Evolutionary conservation across 139 green algal species (phyloP).

Genomic region (Chlamydomonas applanata): DNA sequence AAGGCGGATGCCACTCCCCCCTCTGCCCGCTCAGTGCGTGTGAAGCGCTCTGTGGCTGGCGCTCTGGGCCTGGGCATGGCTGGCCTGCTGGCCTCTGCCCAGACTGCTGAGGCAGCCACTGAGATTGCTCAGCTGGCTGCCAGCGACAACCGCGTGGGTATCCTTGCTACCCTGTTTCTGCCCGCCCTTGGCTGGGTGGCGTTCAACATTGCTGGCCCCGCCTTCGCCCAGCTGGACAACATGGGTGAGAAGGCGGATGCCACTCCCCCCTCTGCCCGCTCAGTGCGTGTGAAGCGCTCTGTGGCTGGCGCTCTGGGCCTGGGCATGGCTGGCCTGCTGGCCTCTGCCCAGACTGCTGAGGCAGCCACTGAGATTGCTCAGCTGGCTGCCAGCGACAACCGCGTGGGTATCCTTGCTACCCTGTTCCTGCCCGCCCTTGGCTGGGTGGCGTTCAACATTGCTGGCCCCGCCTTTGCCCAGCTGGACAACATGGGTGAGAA

Average conservation of each 20-base stretch:
- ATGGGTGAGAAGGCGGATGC: slow-evolving; percentile 6
- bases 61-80: slow-evolving; percentile 42
- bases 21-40: background rate
- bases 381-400: slow-evolving; percentile 63
- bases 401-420: slow-evolving; percentile 38
- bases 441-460: slow-evolving; percentile 84
- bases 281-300: slow-evolving; percentile 2
- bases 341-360: slow-evolving; percentile 45
- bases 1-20: background rate
- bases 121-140: slow-evolving; percentile 69
- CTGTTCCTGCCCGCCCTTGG: slow-evolving; percentile 51
- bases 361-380: slow-evolving; percentile 57
- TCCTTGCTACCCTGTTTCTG: slow-evolving; percentile 52
- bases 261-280: background rate
- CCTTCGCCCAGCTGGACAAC: background rate
- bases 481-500: slow-evolving; percentile 24
- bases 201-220: slow-evolving; percentile 64
- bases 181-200: slow-evolving; percentile 69
- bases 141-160: slow-evolving; percentile 52
- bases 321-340: slow-evolving; percentile 41
- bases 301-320: slow-evolving; percentile 29
- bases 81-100: slow-evolving; percentile 39
- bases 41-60: slow-evolving; percentile 17
- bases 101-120: slow-evolving; percentile 34
- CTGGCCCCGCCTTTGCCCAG: slow-evolving; percentile 58